These are phyloP conservation scores for Exophiala viscosa DNA, from an alignment of 2,329 filamentous ascomycete species.

Conservation along the genomic window DNA sequence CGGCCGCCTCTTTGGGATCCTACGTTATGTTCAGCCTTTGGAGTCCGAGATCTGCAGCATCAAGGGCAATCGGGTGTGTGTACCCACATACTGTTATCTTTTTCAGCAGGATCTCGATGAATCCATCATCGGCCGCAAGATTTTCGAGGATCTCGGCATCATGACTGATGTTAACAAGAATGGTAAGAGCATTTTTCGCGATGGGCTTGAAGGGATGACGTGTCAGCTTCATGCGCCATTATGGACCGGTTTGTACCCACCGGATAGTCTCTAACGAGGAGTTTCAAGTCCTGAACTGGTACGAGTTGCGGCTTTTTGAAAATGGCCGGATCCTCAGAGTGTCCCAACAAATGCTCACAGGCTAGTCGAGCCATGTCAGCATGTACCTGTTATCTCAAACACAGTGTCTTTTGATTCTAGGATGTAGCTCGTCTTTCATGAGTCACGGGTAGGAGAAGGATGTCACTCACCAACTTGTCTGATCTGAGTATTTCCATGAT, in stretches of 20 bases:
- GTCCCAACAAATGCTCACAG: constrained; percentile 81
- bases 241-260: constrained; percentile 47
- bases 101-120: constrained; percentile 68
- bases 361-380: constrained; percentile 48
- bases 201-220: constrained; percentile 61
- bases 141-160: constrained; percentile 71
- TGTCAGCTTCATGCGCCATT: background rate
- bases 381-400: too few species aligned
- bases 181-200: constrained; percentile 82
- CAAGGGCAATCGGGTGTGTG: background rate
- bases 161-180: constrained; percentile 71
- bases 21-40: constrained; percentile 16
- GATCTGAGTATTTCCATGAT: constrained; percentile 86
- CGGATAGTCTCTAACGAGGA: constrained; percentile 77
- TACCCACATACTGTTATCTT: constrained; percentile 61
- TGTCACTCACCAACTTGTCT: constrained; percentile 64
- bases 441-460: background rate
- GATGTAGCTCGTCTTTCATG: too few species aligned
- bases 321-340: constrained; percentile 68
- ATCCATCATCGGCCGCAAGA: constrained; percentile 73
- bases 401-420: too few species aligned
- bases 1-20: constrained; percentile 66
- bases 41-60: too few species aligned
- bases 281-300: constrained; percentile 81
- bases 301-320: constrained; percentile 79